These are phyloP conservation scores for Melastoma malabathricum DNA, from an alignment of 345 rosid species.

Conservation along the genomic window DNA sequence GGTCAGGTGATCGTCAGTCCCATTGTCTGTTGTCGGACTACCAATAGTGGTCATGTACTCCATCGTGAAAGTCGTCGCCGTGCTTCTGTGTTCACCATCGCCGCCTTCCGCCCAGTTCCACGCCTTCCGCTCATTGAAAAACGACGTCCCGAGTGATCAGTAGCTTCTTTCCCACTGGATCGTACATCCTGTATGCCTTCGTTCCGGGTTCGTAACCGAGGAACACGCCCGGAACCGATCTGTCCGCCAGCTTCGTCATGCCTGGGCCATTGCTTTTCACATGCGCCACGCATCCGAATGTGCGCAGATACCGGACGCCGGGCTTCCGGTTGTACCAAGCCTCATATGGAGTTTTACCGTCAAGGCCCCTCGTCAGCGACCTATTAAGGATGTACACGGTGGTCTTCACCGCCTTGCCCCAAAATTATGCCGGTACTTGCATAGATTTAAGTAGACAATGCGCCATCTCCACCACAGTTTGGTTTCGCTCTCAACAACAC, in stretches of 20 bases:
- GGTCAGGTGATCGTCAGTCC: too few relatives aligned
- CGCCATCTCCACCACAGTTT: not conserved
- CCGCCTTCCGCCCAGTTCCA: not conserved
- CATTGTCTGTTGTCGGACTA: too few relatives aligned
- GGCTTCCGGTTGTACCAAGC: not conserved
- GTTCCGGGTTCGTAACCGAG: not conserved
- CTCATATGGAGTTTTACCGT: not conserved
- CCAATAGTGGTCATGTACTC: too few relatives aligned
- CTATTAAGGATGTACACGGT: not conserved
- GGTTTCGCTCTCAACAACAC: constrained; percentile 2
- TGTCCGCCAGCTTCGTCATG: not conserved
- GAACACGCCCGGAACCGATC: not conserved
- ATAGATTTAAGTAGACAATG: not conserved
- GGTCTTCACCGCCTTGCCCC: constrained; percentile 4
- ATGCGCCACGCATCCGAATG: constrained; percentile 1
- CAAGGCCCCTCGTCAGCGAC: not conserved
- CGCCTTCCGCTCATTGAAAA: not conserved
- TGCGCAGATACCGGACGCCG: not conserved
- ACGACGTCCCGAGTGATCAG: not conserved
- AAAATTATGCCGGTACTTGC: not conserved
- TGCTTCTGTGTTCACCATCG: not conserved
- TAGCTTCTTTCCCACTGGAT: not conserved
- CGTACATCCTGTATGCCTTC: not conserved
- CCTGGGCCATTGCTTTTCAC: not conserved
- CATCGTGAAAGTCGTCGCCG: too few relatives aligned